Evolutionary conservation across 129 eudicot species (phyloP).

Genomic region (Chrysanthemum makinoi): DNA sequence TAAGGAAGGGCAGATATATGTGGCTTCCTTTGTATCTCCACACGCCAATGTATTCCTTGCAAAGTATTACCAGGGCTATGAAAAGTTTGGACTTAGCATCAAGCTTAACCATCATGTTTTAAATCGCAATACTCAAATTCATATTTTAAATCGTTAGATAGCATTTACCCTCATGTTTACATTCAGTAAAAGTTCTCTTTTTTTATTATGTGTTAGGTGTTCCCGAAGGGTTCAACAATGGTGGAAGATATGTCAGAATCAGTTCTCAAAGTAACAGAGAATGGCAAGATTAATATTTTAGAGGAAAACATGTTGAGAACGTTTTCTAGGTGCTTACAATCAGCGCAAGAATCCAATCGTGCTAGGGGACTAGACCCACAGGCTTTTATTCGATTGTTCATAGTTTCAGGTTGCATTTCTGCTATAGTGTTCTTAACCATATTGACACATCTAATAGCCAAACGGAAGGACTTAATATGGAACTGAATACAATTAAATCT

Average conservation of each 20-base stretch:
- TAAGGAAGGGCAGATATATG: conserved; percentile 41
- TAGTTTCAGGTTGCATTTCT: conserved; percentile 37
- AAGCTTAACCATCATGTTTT: conserved; percentile 64
- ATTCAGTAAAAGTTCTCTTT: background rate
- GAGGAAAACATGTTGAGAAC: conserved; percentile 34
- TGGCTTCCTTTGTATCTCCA: conserved; percentile 55
- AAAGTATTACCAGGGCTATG: conserved; percentile 43
- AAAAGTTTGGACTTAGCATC: conserved; percentile 37
- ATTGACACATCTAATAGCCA: conserved; percentile 19
- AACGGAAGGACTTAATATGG: background rate
- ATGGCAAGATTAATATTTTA: conserved; percentile 40
- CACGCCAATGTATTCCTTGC: conserved; percentile 67
- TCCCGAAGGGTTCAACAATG: conserved; percentile 50
- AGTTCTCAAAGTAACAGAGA: conserved; percentile 44
- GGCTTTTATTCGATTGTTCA: conserved; percentile 35
- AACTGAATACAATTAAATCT: conserved; percentile 13
- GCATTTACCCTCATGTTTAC: background rate
- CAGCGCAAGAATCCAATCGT: conserved; percentile 14
- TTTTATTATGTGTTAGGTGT: conserved; percentile 35
- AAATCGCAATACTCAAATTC: conserved; percentile 26
- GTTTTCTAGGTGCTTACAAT: conserved; percentile 28
- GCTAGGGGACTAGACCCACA: conserved; percentile 21
- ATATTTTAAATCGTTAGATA: background rate
- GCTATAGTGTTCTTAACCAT: conserved; percentile 29
- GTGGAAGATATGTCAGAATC: conserved; percentile 58